Evolutionary conservation across 306 rosid genomes (phyloP).

Genomic region (Quercus bicolor): DNA sequence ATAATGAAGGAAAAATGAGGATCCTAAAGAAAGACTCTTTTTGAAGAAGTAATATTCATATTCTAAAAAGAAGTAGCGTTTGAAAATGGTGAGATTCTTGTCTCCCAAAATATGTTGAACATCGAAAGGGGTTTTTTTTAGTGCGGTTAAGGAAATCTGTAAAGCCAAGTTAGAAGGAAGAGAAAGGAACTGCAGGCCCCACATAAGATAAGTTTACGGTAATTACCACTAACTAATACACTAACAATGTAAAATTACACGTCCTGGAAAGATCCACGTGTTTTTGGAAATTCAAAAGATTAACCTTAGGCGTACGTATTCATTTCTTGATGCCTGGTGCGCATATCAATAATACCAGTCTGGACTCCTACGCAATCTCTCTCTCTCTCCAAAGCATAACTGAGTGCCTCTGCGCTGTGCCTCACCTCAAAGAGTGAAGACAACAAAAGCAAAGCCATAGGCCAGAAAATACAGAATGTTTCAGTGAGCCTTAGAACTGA

Average conservation of each 20-base stretch:
- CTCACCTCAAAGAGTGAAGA: neutral
- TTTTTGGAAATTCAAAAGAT: neutral
- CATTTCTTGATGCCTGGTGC: conserved; percentile 2
- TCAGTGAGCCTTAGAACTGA: neutral
- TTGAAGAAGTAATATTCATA: neutral
- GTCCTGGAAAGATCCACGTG: too few species aligned
- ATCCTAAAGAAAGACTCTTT: neutral
- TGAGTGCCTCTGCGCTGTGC: neutral
- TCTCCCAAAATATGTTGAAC: neutral
- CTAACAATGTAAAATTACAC: too few species aligned
- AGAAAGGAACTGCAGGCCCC: neutral
- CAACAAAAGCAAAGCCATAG: too few species aligned
- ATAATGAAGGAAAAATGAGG: neutral
- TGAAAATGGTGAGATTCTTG: neutral
- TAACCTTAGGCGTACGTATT: conserved; percentile 16
- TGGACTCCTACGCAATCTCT: conserved; percentile 19
- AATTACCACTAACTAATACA: neutral
- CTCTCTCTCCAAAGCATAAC: neutral
- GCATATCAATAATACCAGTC: conserved; percentile 5
- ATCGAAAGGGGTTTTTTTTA: neutral
- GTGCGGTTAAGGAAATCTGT: neutral
- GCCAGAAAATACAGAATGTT: neutral
- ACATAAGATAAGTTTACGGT: neutral
- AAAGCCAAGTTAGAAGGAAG: neutral
- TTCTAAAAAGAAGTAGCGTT: neutral